phyloP scores from a whole-genome alignment of 2,329 filamentous ascomycete species.

The Pseudocercospora vitis region DNA sequence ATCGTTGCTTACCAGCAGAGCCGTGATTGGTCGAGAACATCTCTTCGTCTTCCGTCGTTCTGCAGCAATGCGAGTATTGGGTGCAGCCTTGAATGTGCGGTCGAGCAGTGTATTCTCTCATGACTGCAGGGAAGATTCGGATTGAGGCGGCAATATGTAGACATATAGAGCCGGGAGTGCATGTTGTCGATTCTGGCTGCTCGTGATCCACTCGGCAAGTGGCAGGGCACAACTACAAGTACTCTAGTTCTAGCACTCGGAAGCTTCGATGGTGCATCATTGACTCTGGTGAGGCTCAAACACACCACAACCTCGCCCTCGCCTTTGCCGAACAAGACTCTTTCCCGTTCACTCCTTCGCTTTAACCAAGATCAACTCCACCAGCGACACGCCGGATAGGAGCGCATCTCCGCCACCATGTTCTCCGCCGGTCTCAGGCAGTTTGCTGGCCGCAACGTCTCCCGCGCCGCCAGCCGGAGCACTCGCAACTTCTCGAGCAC shows the following conservation, averaged over 20 bases:
- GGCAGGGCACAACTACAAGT: neutral
- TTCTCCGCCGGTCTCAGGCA: slow-evolving; percentile 40
- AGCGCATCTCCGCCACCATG: slow-evolving; percentile 31
- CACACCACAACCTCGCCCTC: neutral
- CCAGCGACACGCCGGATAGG: neutral
- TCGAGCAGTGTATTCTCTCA: neutral
- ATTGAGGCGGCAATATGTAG: too few species aligned
- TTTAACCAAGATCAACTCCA: neutral
- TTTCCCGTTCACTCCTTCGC: neutral
- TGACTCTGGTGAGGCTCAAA: neutral
- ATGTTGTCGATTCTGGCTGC: neutral
- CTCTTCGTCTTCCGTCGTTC: neutral
- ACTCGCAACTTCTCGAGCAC: slow-evolving; percentile 77
- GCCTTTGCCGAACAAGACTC: neutral
- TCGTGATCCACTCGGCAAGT: neutral
- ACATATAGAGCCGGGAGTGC: neutral
- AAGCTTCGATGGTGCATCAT: neutral
- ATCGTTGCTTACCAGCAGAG: neutral
- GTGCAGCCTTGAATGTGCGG: neutral
- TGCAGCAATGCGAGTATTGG: neutral
- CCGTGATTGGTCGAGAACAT: neutral
- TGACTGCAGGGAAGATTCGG: too few species aligned
- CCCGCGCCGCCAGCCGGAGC: slow-evolving; percentile 50
- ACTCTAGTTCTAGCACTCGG: neutral
- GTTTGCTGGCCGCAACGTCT: slow-evolving; percentile 33